Conservation (phyloP, 768 basidiomycete species). For the Cubamyces lactineus region DNA sequence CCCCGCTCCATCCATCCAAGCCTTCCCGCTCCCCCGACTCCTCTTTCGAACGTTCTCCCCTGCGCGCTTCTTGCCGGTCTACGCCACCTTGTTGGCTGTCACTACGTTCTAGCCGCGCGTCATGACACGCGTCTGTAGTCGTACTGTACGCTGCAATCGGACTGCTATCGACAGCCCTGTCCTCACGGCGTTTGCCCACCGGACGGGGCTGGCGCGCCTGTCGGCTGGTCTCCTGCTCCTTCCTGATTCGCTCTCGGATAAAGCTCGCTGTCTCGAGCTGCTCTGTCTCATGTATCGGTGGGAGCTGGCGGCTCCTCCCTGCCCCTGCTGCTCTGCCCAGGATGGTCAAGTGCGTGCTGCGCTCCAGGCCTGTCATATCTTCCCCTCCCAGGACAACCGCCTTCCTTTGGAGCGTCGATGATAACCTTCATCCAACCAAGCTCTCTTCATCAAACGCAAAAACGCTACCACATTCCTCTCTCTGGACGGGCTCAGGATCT, state of each 20-base stretch:
- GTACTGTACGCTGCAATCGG: neutral
- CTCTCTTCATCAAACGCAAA: conserved; percentile 17
- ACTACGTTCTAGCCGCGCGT: neutral
- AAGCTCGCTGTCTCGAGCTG: conserved; percentile 18
- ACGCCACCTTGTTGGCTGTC: conserved; percentile 12
- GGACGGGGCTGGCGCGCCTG: neutral
- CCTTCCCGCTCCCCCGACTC: conserved; percentile 5
- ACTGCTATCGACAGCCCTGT: conserved; percentile 8
- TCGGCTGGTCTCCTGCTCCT: neutral
- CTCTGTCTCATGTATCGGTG: conserved; percentile 15
- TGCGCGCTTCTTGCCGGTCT: neutral
- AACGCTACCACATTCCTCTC: conserved; percentile 14
- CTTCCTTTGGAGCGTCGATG: neutral
- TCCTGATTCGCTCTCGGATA: conserved; percentile 20
- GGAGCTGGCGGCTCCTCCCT: conserved; percentile 16
- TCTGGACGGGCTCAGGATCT: neutral
- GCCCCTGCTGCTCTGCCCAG: conserved; percentile 15
- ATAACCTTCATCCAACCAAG: conserved; percentile 15
- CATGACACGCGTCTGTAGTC: neutral
- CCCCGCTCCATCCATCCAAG: conserved; percentile 1
- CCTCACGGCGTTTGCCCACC: conserved; percentile 7
- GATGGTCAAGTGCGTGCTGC: conserved; percentile 20
- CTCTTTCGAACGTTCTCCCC: conserved; percentile 11
- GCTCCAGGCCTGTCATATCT: conserved; percentile 22
- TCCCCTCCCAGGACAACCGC: conserved; percentile 6